These are phyloP conservation scores for Hymenoscyphus albidus DNA, from an alignment of 2,329 filamentous ascomycete genomes.

Conservation along the genomic window DNA sequence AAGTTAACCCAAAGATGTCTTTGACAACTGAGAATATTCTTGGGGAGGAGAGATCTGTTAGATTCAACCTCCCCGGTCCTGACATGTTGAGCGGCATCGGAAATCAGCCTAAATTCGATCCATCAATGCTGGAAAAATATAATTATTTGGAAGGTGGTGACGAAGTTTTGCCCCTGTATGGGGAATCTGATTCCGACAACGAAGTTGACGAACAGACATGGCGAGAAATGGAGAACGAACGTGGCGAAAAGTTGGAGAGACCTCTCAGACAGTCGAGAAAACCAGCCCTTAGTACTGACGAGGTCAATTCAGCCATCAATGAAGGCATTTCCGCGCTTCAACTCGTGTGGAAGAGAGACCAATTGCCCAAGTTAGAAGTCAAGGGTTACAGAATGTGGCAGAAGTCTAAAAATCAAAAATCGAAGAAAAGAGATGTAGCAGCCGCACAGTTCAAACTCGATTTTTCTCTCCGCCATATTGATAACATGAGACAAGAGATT, in stretches of 20 bases:
- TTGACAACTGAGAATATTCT: not conserved
- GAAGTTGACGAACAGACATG: constrained; percentile 57
- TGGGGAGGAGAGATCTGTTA: constrained; percentile 9
- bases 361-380: constrained; percentile 50
- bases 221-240: constrained; percentile 58
- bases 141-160: constrained; percentile 39
- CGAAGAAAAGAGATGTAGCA: constrained; percentile 42
- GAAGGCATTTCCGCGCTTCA: constrained; percentile 49
- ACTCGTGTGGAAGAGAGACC: constrained; percentile 54
- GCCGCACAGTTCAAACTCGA: constrained; percentile 42
- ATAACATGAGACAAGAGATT: constrained; percentile 53
- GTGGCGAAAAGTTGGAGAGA: constrained; percentile 31
- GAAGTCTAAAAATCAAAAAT: constrained; percentile 44
- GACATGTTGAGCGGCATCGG: constrained; percentile 8
- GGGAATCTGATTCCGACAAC: constrained; percentile 50
- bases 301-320: constrained; percentile 52
- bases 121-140: constrained; percentile 39
- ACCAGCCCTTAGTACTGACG: constrained; percentile 40
- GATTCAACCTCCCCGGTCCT: constrained; percentile 18
- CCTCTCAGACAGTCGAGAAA: constrained; percentile 29
- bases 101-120: constrained; percentile 22
- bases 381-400: constrained; percentile 62
- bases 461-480: constrained; percentile 48
- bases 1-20: constrained; percentile 22
- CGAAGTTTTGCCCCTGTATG: constrained; percentile 47